Evolutionary conservation across 352 stramenopile genomes (phyloP), one percentile per base, ranked within the genome.

Genomic region (Globisporangium megalacanthum): DNA sequence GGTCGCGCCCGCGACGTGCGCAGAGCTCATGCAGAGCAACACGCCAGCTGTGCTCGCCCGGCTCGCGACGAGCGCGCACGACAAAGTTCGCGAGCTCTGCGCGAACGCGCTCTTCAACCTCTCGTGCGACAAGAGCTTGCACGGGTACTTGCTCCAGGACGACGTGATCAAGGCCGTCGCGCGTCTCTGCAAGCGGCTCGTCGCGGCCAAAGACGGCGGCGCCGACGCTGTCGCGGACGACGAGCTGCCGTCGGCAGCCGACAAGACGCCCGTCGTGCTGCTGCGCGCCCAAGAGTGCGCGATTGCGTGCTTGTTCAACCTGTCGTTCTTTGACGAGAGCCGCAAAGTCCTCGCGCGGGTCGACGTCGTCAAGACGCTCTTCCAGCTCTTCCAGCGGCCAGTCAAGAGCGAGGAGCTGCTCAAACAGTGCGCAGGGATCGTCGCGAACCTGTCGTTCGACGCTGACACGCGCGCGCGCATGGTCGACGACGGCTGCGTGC

Each of bases 381-480:
- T 75, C 51, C 67, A 71, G 49, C 73, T 92, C 25, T 94, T 92
- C 61, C 75, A 84, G 42, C 76, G 82, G 3, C 71, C 77, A 0
- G 66, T 76, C 6, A 87, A 85, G 53, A 81, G 73, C 49, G 77
- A 90, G 9, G 83, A 94, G 36, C 54, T 81, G 1, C 47, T 87
- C n/a, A 79, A 79, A 35, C 80, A 89, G 10, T 88, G 75, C 46
- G 79, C 83, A 1, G 75, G 56, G 3, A 73, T 86, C 20, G 49
- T 92, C 1, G 82, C 81, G 6, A 92, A 94, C 48, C 65, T 94
- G 29, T 86, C 81, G 0, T 94, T 94, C 46, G 83, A 91, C 31
- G 65, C 69, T 6, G 75, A 89, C 39, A 78, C 75, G 9, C 72
- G 71, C 11, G 45, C 64, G 14, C 75, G 73, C 4, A 87, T 94